Conservation (phyloP, 2,329 filamentous ascomycete genomes). For the Fusarium duplospermum region DNA sequence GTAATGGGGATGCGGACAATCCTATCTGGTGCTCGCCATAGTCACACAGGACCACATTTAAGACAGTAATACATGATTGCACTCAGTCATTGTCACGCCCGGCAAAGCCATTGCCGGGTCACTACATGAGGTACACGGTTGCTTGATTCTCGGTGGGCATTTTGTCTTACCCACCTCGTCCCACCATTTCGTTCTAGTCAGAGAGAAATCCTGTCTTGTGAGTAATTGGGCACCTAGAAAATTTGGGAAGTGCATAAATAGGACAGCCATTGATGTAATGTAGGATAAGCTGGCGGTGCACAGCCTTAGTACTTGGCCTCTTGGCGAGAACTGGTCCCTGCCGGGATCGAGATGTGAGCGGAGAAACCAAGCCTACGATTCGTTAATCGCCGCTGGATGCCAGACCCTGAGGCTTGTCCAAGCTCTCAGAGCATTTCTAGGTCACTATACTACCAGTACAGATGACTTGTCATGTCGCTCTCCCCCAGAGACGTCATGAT, state of each 20-base stretch:
- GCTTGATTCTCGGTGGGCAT: neutral
- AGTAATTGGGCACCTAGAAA: too few species aligned
- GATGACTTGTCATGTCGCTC: neutral
- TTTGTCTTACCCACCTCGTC: neutral
- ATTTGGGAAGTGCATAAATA: neutral
- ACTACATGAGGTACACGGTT: neutral
- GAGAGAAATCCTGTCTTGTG: too few species aligned
- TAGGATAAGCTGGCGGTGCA: neutral
- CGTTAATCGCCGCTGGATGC: neutral
- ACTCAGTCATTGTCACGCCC: neutral
- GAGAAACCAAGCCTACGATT: neutral
- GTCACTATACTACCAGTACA: too few species aligned
- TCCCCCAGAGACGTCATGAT: neutral
- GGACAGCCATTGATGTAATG: neutral
- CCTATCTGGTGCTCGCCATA: neutral
- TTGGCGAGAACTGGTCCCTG: neutral
- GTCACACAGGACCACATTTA: neutral
- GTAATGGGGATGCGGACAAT: neutral
- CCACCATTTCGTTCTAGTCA: too few species aligned
- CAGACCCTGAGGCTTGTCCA: neutral
- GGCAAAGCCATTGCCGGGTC: neutral
- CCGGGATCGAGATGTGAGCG: neutral
- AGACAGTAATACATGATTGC: neutral
- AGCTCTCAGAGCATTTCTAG: neutral
- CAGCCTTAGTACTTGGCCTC: neutral